Percentiles rank a stretch among this genome's conserved stretches.
Evolutionary conservation across 768 basidiomycete genomes (phyloP).

Genomic region (Auricularia heimuer): DNA sequence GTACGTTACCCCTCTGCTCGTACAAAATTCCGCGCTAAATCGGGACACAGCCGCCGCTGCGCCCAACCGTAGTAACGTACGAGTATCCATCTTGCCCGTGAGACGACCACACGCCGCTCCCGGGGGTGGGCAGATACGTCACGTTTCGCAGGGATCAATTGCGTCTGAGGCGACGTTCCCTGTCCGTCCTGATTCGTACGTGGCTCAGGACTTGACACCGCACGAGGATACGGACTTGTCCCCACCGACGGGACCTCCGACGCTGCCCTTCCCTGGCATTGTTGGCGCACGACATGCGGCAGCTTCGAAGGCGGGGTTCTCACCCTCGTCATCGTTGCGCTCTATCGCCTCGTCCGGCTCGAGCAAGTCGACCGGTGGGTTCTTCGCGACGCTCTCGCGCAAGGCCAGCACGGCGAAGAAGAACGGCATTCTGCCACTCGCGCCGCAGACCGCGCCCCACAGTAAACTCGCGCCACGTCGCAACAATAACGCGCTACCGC

Average conservation of each 20-base stretch:
- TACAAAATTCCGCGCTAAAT: not conserved
- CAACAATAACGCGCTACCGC: slow-evolving; percentile 22
- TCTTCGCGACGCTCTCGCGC: slow-evolving; percentile 67
- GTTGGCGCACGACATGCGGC: slow-evolving; percentile 20
- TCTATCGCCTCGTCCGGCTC: not conserved
- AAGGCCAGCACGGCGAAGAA: slow-evolving; percentile 47
- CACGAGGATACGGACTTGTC: slow-evolving; percentile 36
- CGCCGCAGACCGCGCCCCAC: slow-evolving; percentile 25
- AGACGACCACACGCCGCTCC: not conserved
- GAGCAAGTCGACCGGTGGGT: slow-evolving; percentile 42
- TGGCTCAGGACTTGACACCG: slow-evolving; percentile 62
- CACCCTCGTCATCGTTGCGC: slow-evolving; percentile 13
- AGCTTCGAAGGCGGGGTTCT: not conserved
- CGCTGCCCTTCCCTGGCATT: slow-evolving; percentile 67
- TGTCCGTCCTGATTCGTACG: slow-evolving; percentile 63
- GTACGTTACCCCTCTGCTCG: slow-evolving; percentile 28
- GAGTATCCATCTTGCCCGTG: not conserved
- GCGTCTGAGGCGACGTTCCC: slow-evolving; percentile 75
- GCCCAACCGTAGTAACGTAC: not conserved
- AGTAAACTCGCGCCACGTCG: slow-evolving; percentile 24
- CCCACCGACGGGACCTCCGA: slow-evolving; percentile 44
- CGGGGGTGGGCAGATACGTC: slow-evolving; percentile 38
- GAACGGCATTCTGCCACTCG: slow-evolving; percentile 10
- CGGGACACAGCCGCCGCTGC: not conserved
- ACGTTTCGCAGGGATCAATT: slow-evolving; percentile 61